Base-by-base conservation (phyloP, 1,284 basidiomycete species). In the Phlebopus sp. region DNA sequence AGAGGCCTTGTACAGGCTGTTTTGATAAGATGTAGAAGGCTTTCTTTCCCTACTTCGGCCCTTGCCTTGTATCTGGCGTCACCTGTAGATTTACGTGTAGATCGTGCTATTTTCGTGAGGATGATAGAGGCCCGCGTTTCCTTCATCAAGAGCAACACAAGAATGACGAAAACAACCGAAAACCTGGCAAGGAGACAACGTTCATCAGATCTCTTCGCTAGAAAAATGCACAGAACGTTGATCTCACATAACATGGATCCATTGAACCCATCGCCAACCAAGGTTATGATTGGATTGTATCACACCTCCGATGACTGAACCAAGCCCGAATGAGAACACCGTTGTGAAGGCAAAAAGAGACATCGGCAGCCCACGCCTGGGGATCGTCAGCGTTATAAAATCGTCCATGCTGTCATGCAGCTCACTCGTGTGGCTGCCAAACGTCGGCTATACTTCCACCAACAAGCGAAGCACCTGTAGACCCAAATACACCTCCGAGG, bases 1-100 rank as follows among this genome's bases (percentile, higher is more conserved):
- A 89, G 55, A 9, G 88, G 85, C 21, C 88, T 71, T 1, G 82
- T 87, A 56, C 82, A 84, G 7, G 83, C 82, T 41, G 82, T 77
- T 55, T 71, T 79, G 48, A 91, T 80, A 36, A 89, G 61, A 10
- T 70, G 75, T 47, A 64, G 61, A 25, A 90, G 55, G 44, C 72
- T 78, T 0, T 74, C 72, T 18, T 76, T 71, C 54, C 90, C 80
- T 47, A 83, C 77, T 59, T 90, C 86, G 0, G 80, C 73, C 14
- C 74, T 70, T 1, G 86, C 81, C 36, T 80, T 77, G 64, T 86
- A 86, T 11, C 76, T 66, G 14, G 66, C 53, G 55, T 86, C 75
- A 2, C 84, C 82, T 0, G 82, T 84, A 41, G 78, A 66, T 63
- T 82, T 84, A 41, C 86, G 74, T 48, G 78, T 58, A 54, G 76